Base-by-base conservation (phyloP, 2,329 filamentous ascomycete genomes). In the Coleophoma eucalyptorum region DNA sequence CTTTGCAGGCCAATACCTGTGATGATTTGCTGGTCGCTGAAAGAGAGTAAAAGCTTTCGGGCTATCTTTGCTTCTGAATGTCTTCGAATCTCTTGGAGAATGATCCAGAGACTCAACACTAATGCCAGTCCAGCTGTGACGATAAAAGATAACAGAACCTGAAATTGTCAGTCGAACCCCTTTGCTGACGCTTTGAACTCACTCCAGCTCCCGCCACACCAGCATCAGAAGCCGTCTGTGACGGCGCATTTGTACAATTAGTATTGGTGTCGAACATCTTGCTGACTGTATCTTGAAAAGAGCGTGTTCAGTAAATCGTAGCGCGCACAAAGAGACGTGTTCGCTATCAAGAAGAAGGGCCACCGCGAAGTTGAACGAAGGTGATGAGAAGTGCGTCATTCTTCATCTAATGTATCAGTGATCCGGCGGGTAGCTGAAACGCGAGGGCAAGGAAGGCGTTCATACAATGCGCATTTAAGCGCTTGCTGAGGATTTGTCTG, bases 1-100 rank as follows among this genome's bases (percentile, higher is more conserved):
- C 72, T 74, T 63, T 87, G 83, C 50, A 88, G 80, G n/a, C 80
- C 83, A 62, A 87, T 86, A 38, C 84, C 83, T 16, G 82, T 83
- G 49, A 87, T 71, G 64, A 87, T 82, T 65, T 87, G 83, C 62
- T 87, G 83, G 66, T 88, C 84, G 16, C 78, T 82, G 68, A 86
- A 82, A 54, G 80, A 76, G 62, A 78, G 80, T 45, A 88, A 77
- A 2, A 88, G 72, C 63, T 86, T 86, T 47, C 84, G 81, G 18
- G 76, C 72, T 46, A 87, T 78, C 41, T 73, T 72, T 18, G 78
- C 77, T 54, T 60, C 55, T 11, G 72, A 70, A 48, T 70, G 72
- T 50, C 69, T 71, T 31, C 72, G 62, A 18, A 74, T 64, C 54
- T 83, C 79, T 50, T 77, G 73, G 48, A 84, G 62, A 51, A 87